Evolutionary conservation across 352 stramenopile species (phyloP), one percentile per base, ranked within the genome.

Genomic region (Phytophthora vignae): DNA sequence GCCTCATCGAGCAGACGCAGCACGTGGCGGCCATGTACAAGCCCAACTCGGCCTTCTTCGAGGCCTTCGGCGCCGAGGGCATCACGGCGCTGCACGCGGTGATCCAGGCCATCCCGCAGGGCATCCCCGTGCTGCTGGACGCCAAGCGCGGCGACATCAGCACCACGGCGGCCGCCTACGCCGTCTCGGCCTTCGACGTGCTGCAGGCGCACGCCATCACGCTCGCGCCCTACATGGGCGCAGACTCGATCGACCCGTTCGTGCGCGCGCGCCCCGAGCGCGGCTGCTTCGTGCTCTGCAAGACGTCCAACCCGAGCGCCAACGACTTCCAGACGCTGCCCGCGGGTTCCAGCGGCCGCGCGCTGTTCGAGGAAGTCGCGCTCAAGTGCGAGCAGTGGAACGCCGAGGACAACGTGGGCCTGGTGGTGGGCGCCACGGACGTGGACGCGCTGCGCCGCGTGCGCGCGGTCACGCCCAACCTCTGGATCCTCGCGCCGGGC

Each of bases 21-120:
- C 83, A 96, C 21, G 88, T 98, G 48, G 96, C 97, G 2, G 95
- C 96, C 10, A 94, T 90, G 40, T 99, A 99, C 91, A 99, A 99
- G 82, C 98, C 98, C 29, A 99, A 99, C 84, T 96, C 97, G 60
- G 98, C 98, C 6, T 99, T 99, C 82, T 99, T 99, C 76, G 98
- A 99, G 64, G 87, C 85, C 14, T 96, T 96, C 59, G 91, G 90
- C 36, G 81, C 85, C 10, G 91, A 96, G 40, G 98, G 98, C 54
- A 82, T 97, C 61, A 76, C 79, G 7, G 97, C 96, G 6, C 80
- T 99, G 33, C 82, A 94, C 66, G 78, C 93, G 50, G 96, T 99
- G 9, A 92, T 99, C 56, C 80, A 82, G 49, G 78, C 86, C 8
- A 86, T 98, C n/a, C 94, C 93, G 0, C 64, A 75, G 14, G 93